Percentiles rank a stretch among this genome's conserved stretches.
These are phyloP conservation scores for Lenwebbia sp. DNA, from an alignment of 345 rosid genomes.

Conservation along the genomic window DNA sequence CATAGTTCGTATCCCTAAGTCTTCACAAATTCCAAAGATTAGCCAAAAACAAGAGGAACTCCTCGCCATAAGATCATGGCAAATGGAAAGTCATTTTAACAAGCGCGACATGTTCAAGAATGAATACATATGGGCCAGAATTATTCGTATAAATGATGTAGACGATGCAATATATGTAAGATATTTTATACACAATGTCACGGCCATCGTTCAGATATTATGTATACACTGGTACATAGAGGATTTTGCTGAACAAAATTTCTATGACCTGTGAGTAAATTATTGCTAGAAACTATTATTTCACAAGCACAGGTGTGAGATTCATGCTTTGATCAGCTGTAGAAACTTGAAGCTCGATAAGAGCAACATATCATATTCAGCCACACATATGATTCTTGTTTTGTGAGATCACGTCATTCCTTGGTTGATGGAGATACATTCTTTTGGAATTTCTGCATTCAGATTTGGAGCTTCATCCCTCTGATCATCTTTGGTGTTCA, in stretches of 20 bases:
- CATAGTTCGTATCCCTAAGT: neutral
- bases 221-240: too few species aligned
- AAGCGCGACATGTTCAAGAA: too few species aligned
- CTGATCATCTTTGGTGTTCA: constrained; percentile 28
- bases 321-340: neutral
- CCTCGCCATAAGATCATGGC: neutral
- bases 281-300: neutral
- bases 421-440: neutral
- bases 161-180: too few species aligned
- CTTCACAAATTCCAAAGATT: neutral
- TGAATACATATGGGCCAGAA: too few species aligned
- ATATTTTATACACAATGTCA: too few species aligned
- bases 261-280: neutral
- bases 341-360: neutral
- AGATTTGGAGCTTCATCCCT: constrained; percentile 8
- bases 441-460: constrained; percentile 10
- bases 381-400: neutral
- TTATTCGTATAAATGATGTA: too few species aligned
- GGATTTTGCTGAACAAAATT: neutral
- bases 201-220: too few species aligned
- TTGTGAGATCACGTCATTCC: too few species aligned
- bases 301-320: neutral
- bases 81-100: too few species aligned
- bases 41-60: neutral
- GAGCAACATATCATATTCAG: neutral